phyloP scores from a whole-genome alignment of 352 stramenopile species.

The Pythium insidiosum region DNA sequence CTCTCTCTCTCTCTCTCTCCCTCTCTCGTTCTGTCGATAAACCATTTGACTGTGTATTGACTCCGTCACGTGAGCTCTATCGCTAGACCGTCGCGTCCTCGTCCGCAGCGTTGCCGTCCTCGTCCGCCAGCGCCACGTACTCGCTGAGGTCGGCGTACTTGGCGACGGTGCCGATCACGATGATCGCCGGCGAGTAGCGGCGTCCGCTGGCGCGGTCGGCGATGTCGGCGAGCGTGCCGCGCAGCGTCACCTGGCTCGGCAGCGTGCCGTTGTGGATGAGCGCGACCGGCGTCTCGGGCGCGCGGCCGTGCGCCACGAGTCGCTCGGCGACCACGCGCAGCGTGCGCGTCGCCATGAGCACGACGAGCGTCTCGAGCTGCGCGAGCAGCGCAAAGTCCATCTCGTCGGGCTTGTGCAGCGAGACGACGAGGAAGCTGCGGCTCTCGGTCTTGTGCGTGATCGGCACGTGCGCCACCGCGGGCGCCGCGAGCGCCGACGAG shows the following conservation, averaged over 20 bases:
- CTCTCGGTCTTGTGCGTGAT: conserved; percentile 66
- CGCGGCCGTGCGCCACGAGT: conserved; percentile 32
- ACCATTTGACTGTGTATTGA: too few species aligned
- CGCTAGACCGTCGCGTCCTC: neutral
- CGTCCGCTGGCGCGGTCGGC: conserved; percentile 27
- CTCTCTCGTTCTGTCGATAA: too few species aligned
- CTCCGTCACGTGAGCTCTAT: too few species aligned
- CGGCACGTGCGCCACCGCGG: conserved; percentile 49
- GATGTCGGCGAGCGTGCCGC: conserved; percentile 47
- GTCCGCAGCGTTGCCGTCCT: conserved; percentile 14
- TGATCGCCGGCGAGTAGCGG: conserved; percentile 69
- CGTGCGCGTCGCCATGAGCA: conserved; percentile 55
- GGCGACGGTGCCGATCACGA: conserved; percentile 50
- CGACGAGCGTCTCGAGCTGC: conserved; percentile 42
- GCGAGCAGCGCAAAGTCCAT: conserved; percentile 50
- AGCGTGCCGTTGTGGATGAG: conserved; percentile 55
- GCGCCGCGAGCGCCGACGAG: conserved; percentile 52
- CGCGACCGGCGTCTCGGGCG: conserved; percentile 34
- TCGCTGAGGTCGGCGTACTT: conserved; percentile 45
- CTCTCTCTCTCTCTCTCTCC: too few species aligned
- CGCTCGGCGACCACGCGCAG: conserved; percentile 30
- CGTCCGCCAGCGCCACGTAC: conserved; percentile 47
- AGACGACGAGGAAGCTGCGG: conserved; percentile 55
- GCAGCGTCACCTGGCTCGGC: conserved; percentile 39
- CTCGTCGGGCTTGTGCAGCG: conserved; percentile 53